phyloP scores from a whole-genome alignment of 768 basidiomycete genomes.

The Tephrocybe sp. region DNA sequence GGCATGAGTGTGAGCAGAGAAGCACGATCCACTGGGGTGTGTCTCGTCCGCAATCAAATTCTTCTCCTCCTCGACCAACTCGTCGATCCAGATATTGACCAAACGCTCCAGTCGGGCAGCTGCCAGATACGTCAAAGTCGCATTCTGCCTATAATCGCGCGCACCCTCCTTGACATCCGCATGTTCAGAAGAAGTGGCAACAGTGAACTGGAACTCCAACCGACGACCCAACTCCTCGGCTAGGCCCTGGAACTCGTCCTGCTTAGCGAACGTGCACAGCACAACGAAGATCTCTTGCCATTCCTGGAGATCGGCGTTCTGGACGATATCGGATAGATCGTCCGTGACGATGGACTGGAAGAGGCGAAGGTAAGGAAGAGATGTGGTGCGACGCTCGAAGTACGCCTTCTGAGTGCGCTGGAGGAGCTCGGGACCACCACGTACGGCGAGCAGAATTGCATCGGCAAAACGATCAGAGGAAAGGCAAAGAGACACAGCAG shows the following conservation, averaged over 20 bases:
- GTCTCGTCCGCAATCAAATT: conserved; percentile 40
- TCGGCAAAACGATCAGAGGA: conserved; percentile 91
- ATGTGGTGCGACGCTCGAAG: conserved; percentile 78
- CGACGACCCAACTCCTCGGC: conserved; percentile 91
- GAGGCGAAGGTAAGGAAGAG: conserved; percentile 85
- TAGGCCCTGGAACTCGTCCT: conserved; percentile 83
- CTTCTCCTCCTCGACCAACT: conserved; percentile 84
- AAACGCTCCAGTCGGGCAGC: conserved; percentile 86
- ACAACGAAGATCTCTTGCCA: conserved; percentile 98
- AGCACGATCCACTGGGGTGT: conserved; percentile 50
- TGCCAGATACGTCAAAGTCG: conserved; percentile 91
- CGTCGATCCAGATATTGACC: conserved; percentile 89
- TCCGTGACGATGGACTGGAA: conserved; percentile 94
- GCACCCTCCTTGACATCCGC: conserved; percentile 42
- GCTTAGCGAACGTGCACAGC: conserved; percentile 87
- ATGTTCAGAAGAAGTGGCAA: conserved; percentile 51
- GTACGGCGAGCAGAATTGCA: conserved; percentile 90
- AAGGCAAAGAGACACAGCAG: conserved; percentile 89
- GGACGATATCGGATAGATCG: conserved; percentile 91
- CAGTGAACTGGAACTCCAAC: conserved; percentile 80
- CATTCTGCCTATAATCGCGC: conserved; percentile 72
- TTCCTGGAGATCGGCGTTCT: conserved; percentile 92
- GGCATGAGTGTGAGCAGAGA: conserved; percentile 81
- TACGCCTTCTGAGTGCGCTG: conserved; percentile 90
- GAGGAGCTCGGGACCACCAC: conserved; percentile 86